Percentiles rank a stretch among this genome's conserved stretches.
These are phyloP conservation scores for Cordyceps pruinosa DNA, from an alignment of 2,329 filamentous ascomycete genomes.

Conservation along the genomic window DNA sequence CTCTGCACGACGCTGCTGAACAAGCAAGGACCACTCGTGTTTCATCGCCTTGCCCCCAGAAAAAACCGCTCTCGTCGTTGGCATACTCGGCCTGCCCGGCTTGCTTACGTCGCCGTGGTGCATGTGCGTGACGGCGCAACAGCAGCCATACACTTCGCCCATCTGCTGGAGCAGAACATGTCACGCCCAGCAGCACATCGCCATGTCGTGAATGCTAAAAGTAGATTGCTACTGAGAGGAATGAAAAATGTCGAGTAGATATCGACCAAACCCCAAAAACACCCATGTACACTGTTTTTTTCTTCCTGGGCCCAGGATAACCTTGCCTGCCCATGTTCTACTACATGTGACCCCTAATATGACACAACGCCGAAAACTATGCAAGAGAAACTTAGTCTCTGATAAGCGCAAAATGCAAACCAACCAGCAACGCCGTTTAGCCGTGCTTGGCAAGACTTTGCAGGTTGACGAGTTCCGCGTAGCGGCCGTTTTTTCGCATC, in stretches of 20 bases:
- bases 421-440: conserved; percentile 13
- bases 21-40: background rate
- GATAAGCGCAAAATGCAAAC: background rate
- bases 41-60: no score
- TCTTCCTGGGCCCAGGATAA: background rate
- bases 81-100: background rate
- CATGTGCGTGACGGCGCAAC: no score
- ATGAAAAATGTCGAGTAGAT: background rate
- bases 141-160: no score
- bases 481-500: conserved; percentile 62
- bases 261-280: background rate
- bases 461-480: conserved; percentile 71
- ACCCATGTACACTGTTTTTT: background rate
- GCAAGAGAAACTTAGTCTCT: background rate
- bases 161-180: no score
- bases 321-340: background rate
- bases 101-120: no score
- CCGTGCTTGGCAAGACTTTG: conserved; percentile 64
- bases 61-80: no score
- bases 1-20: background rate
- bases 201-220: no score
- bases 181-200: no score
- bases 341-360: background rate
- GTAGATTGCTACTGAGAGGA: background rate
- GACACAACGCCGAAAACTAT: conserved; percentile 2